A percentile compares a stretch with the other conserved stretches of the same genome.
Evolutionary conservation across 2,329 filamentous ascomycete species (phyloP).

Genomic region (Allantophomopsis lycopodina): DNA sequence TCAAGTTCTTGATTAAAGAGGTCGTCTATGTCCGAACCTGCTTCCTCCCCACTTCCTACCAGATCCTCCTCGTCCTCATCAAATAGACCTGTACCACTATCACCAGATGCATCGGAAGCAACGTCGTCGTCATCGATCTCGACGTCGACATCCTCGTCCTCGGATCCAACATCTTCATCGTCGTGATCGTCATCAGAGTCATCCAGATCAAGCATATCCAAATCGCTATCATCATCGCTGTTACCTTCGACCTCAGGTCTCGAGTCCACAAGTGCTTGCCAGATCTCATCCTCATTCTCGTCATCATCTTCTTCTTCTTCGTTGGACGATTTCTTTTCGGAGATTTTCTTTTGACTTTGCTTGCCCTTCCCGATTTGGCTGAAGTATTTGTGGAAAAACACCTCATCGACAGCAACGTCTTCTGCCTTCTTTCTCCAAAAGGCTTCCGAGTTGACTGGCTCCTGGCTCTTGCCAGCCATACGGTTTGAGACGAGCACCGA

Average conservation of each 20-base stretch:
- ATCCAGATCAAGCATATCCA: slow-evolving; percentile 38
- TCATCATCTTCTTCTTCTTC: slow-evolving; percentile 39
- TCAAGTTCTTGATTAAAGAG: slow-evolving; percentile 20
- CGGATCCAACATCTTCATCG: slow-evolving; percentile 28
- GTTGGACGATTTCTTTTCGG: slow-evolving; percentile 31
- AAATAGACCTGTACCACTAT: slow-evolving; percentile 12
- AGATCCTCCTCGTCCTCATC: slow-evolving; percentile 16
- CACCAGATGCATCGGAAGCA: slow-evolving; percentile 20
- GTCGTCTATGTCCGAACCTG: slow-evolving; percentile 33
- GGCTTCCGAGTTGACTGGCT: slow-evolving; percentile 67
- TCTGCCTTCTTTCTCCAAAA: slow-evolving; percentile 90
- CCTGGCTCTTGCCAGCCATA: slow-evolving; percentile 31
- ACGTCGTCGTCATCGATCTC: slow-evolving; percentile 12
- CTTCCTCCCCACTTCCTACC: slow-evolving; percentile 36
- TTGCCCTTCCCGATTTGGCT: slow-evolving; percentile 53
- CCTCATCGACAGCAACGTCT: slow-evolving; percentile 80
- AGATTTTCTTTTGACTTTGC: slow-evolving; percentile 40
- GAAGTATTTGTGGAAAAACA: slow-evolving; percentile 99
- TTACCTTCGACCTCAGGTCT: slow-evolving; percentile 60
- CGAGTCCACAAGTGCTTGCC: slow-evolving; percentile 77
- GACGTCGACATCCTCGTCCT: slow-evolving; percentile 20
- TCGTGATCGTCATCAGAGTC: slow-evolving; percentile 27
- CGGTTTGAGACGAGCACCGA: slow-evolving; percentile 42
- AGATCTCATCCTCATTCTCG: slow-evolving; percentile 67
- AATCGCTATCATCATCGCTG: slow-evolving; percentile 39